Evolutionary conservation across 1,139 yeast genomes (phyloP).

Genomic region (Kodamaea suecica): DNA sequence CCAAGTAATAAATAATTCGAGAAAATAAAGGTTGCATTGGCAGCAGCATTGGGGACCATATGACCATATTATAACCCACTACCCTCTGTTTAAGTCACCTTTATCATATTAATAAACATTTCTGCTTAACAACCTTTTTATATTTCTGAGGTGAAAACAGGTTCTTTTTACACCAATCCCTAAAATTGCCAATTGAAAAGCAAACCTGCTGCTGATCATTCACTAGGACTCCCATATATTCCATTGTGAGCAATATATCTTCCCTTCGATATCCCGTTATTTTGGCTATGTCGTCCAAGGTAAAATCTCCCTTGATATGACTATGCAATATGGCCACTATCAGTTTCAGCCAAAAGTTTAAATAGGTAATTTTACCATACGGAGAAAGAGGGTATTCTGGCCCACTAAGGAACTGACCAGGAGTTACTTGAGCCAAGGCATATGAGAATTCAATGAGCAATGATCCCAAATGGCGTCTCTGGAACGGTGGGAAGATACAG

Average conservation of each 20-base stretch:
- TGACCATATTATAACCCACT: no score
- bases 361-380: conserved; percentile 70
- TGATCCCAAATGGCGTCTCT: conserved; percentile 73
- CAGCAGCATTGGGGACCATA: no score
- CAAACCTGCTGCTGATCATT: conserved; percentile 11
- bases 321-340: conserved; percentile 22
- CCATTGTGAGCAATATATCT: conserved; percentile 65
- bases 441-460: conserved; percentile 82
- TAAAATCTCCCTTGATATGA: conserved; percentile 22
- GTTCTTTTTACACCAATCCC: conserved; percentile 29
- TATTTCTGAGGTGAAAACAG: conserved; percentile 25
- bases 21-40: no score
- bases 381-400: conserved; percentile 91
- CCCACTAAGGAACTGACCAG: conserved; percentile 62
- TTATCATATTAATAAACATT: conserved; percentile 26
- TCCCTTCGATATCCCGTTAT: conserved; percentile 68
- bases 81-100: no score
- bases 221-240: conserved; percentile 53
- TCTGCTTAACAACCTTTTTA: conserved; percentile 25
- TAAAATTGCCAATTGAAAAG: conserved; percentile 24
- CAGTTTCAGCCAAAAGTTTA: conserved; percentile 70
- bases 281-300: conserved; percentile 52
- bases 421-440: conserved; percentile 52
- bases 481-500: conserved; percentile 89
- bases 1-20: no score